phyloP scores from a whole-genome alignment of 75 land plant genomes.

The Ceratopteris richardii region DNA sequence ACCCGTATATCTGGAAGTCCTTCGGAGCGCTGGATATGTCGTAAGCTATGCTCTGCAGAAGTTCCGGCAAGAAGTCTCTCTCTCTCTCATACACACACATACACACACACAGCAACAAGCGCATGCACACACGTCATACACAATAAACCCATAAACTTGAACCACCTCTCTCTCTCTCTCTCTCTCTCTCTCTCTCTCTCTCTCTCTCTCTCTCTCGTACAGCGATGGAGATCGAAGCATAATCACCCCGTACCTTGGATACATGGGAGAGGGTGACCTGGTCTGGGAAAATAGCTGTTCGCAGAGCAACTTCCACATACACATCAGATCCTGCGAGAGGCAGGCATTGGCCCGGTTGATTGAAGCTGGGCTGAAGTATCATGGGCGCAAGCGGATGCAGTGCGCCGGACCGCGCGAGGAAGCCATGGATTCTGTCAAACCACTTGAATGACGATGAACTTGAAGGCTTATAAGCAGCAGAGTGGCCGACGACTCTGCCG shows the following conservation, averaged over 20 bases:
- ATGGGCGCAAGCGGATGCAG: constrained; percentile 43
- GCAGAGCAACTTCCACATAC: constrained; percentile 66
- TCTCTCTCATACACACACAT: constrained; percentile 5
- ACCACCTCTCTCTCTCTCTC: too few relatives aligned
- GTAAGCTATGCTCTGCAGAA: constrained; percentile 87
- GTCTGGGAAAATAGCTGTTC: constrained; percentile 67
- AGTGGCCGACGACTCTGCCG: constrained; percentile 65
- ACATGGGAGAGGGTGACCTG: constrained; percentile 90
- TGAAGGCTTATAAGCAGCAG: constrained; percentile 32
- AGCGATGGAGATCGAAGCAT: neutral
- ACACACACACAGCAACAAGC: neutral
- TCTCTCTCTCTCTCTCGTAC: too few relatives aligned
- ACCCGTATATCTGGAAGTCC: constrained; percentile 57
- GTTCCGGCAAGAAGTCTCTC: too few relatives aligned
- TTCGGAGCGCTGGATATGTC: constrained; percentile 84
- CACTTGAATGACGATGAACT: constrained; percentile 13
- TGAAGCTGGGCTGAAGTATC: constrained; percentile 88
- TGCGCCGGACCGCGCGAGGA: neutral
- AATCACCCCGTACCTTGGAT: constrained; percentile 55
- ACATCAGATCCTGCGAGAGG: constrained; percentile 68
- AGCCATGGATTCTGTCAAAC: neutral
- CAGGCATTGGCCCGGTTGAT: constrained; percentile 94
- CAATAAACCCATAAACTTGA: too few relatives aligned
- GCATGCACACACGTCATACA: neutral
- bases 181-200: too few relatives aligned